Conservation (phyloP, 768 basidiomycete species). For the Boletellus sp. region DNA sequence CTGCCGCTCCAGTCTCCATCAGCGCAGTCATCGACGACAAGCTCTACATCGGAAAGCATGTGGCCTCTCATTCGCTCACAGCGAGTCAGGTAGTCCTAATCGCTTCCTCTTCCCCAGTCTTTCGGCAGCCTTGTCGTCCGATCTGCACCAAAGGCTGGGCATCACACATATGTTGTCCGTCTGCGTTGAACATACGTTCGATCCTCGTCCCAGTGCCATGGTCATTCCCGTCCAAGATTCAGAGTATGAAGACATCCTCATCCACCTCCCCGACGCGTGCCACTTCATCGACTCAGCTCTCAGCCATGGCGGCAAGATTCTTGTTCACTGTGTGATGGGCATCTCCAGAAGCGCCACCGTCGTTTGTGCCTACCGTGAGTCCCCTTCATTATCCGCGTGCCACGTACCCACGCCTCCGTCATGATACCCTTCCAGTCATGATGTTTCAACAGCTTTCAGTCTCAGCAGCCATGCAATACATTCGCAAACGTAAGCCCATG, state of each 20-base stretch:
- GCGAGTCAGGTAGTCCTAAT: background rate
- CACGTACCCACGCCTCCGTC: background rate
- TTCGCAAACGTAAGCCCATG: conserved; percentile 44
- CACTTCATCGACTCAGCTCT: conserved; percentile 62
- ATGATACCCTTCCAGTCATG: conserved; percentile 42
- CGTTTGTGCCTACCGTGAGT: conserved; percentile 53
- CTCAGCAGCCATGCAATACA: conserved; percentile 43
- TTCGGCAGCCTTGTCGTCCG: conserved; percentile 32
- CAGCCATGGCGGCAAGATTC: conserved; percentile 47
- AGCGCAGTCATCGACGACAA: conserved; percentile 28
- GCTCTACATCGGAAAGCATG: conserved; percentile 37
- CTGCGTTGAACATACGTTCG: conserved; percentile 50
- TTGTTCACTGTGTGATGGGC: conserved; percentile 75
- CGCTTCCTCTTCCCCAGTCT: conserved; percentile 20
- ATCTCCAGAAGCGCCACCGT: conserved; percentile 65
- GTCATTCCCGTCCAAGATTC: conserved; percentile 40
- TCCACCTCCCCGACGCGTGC: conserved; percentile 58
- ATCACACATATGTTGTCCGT: conserved; percentile 58
- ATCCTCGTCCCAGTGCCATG: conserved; percentile 35
- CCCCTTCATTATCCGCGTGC: background rate
- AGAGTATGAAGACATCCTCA: conserved; percentile 55
- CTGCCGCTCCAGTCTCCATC: conserved; percentile 25
- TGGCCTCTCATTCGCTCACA: background rate
- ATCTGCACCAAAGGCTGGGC: conserved; percentile 31
- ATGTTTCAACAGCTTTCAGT: conserved; percentile 40